These are phyloP conservation scores for Metarhizium sp. DNA, from an alignment of 2,329 filamentous ascomycete genomes.

Conservation along the genomic window DNA sequence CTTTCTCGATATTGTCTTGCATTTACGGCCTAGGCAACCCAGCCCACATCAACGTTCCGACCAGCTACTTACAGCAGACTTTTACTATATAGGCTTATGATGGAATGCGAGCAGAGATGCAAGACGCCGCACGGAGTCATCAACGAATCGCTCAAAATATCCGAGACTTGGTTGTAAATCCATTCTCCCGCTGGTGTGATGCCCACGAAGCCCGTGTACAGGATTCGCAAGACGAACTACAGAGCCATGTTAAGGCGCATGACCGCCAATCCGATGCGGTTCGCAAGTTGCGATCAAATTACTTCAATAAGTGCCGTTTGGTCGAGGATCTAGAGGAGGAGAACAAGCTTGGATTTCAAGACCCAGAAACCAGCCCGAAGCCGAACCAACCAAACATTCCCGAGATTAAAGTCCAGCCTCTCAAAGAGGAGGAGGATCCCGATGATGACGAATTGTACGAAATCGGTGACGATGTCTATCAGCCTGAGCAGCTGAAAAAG, in stretches of 20 bases:
- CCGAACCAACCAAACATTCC: slow-evolving; percentile 48
- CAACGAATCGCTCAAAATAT: slow-evolving; percentile 95
- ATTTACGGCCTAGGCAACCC: background rate
- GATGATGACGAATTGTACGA: slow-evolving; percentile 74
- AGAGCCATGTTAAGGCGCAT: slow-evolving; percentile 82
- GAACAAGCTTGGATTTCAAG: slow-evolving; percentile 95
- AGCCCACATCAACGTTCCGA: background rate
- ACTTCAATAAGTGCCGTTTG: slow-evolving; percentile 97
- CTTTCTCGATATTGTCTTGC: background rate
- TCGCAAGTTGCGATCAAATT: slow-evolving; percentile 87
- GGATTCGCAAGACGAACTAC: slow-evolving; percentile 90
- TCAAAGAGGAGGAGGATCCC: slow-evolving; percentile 50
- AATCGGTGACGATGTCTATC: slow-evolving; percentile 81
- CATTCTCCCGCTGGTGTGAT: slow-evolving; percentile 93
- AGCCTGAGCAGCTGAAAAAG: slow-evolving; percentile 81
- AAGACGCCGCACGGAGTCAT: slow-evolving; percentile 81
- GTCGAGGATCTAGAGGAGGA: slow-evolving; percentile 97
- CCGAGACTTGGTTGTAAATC: slow-evolving; percentile 86
- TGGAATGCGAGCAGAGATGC: slow-evolving; percentile 85
- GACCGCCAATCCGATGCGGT: slow-evolving; percentile 84
- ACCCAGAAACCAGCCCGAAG: slow-evolving; percentile 63
- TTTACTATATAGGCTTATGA: slow-evolving; percentile 65
- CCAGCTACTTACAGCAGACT: slow-evolving; percentile 9
- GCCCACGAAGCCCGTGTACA: slow-evolving; percentile 86
- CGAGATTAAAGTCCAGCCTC: slow-evolving; percentile 79